Evolutionary conservation across 768 basidiomycete species (phyloP).

Genomic region (Termitomyces sp.): DNA sequence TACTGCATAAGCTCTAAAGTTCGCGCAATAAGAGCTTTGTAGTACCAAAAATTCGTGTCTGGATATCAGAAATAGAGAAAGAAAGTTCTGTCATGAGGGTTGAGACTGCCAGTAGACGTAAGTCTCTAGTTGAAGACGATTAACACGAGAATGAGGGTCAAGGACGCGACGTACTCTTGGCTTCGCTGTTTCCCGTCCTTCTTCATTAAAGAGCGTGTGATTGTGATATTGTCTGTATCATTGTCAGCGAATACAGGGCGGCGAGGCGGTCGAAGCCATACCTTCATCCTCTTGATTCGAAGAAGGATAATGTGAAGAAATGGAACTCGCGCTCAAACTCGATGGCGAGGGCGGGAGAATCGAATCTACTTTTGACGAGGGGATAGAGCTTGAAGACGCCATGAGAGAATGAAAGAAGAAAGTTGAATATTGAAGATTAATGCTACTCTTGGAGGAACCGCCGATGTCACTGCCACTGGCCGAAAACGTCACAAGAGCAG

Average conservation of each 20-base stretch:
- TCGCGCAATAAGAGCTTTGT: neutral
- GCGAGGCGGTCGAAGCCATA: conserved; percentile 22
- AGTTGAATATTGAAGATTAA: conserved; percentile 14
- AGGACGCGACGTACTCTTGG: conserved; percentile 54
- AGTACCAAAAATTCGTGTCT: conserved; percentile 85
- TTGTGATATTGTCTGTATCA: conserved; percentile 63
- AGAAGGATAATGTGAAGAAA: conserved; percentile 53
- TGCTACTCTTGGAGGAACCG: conserved; percentile 42
- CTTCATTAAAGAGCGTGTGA: conserved; percentile 47
- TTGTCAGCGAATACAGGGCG: conserved; percentile 10
- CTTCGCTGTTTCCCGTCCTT: conserved; percentile 51
- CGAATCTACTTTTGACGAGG: conserved; percentile 28
- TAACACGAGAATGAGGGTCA: conserved; percentile 1
- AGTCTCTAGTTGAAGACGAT: conserved; percentile 43
- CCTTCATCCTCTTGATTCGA: conserved; percentile 62
- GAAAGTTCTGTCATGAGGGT: conserved; percentile 86
- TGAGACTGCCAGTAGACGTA: conserved; percentile 72
- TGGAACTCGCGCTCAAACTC: conserved; percentile 26
- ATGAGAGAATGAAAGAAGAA: conserved; percentile 23
- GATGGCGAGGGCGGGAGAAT: conserved; percentile 35
- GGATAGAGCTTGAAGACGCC: conserved; percentile 29
- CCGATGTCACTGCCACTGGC: conserved; percentile 42
- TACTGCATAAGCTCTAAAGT: conserved; percentile 3
- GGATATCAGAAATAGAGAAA: conserved; percentile 83
- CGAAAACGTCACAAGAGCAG: conserved; percentile 29